Base-by-base conservation (phyloP, 1,284 basidiomycete species). In the Albatrellus sp. region DNA sequence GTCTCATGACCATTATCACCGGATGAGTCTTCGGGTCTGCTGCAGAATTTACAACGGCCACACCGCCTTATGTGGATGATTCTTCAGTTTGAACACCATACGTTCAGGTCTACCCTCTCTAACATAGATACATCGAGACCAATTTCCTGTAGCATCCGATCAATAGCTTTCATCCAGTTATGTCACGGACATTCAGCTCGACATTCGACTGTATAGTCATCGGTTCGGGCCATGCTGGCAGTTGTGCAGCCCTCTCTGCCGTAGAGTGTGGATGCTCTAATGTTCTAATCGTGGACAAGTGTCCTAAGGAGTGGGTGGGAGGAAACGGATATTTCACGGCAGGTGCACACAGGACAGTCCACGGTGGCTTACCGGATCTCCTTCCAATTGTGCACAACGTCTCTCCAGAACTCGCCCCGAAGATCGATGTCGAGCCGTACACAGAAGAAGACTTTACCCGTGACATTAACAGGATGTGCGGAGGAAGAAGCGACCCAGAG, bases 281-380 rank as follows among this genome's bases (percentile, higher is more conserved):
- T 62, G 75, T 81, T 48, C 62, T 82, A 40, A 61, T 82, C 46
- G 60, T 81, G 44, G 80, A 83, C 54, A 80, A 80, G 54, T 76
- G 75, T 36, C 75, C 79, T 2, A 53, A 62, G 37, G 68, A 72
- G 47, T 81, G 78, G 79, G 69, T 60, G 7, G 80, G 80, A 11
- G 80, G 79, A 11, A 83, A 83, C 52, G 75, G 78, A 10, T 80
- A 71, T 59, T 83, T 82, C 60, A 81, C 79, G 16, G 77, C 79
- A 19, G 79, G 79, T 14, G 77, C 77, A 2, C 67, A 74, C 52
- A 72, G 79, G 42, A 79, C 73, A 13, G 73, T 69, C 2, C 80
- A 82, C 52, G 59, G 52, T 11, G 80, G 79, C 0, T 62, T 82
- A 10, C 48, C 58, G 2, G 77, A 80, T 56, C 66, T 82, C 35